Base-by-base conservation (phyloP, 257 asterid species). In the Marsdenia floribunda region DNA sequence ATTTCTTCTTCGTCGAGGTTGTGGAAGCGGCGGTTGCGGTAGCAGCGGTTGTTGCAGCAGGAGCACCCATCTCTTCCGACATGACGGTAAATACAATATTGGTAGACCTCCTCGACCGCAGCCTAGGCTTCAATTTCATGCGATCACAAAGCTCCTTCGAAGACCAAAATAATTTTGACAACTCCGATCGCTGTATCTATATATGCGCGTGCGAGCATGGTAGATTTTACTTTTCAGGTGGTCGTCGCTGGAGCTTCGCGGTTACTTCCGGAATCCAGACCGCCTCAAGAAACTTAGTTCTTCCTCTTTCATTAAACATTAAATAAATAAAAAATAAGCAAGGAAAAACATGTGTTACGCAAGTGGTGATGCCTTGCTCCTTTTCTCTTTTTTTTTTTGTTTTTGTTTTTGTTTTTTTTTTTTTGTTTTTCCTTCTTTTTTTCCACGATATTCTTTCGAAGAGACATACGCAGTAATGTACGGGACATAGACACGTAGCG, bases 31-130 rank as follows among this genome's bases (percentile, higher is more conserved):
- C 66, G 35, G 85, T 58, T 7, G 73, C 76, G 53, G 80, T 59
- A 37, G 76, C 79, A 2, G 76, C 50, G 3, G 83, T 29, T 21
- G 76, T 13, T 4, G 83, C 52, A 38, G 76, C 21, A 12, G 93
- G 72, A 16, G 90, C 54, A 70, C 81, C 84, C 68, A 85, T 72
- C 60, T 83, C 92, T 80, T 89, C 96, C 38, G 93, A 84, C 99
- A 94, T 92, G 63, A 80, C 85, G 6, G 85, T 44, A 24, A 44
- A 63, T 14, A 72, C 58, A 70, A 47, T 63, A 9, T 71, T 77
- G 67, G 76, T 85, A 16, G 71, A 76, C 75, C 76, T 21, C 0
- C 11, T 87, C 46, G 85, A 79, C 80, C 83, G 72, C 76, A 82
- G 76, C 53, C 77, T 79, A 19, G 66, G 80, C 72, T 75, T 53